These are phyloP conservation scores for Lenwebbia sp. DNA, from an alignment of 345 rosid species.

Conservation along the genomic window DNA sequence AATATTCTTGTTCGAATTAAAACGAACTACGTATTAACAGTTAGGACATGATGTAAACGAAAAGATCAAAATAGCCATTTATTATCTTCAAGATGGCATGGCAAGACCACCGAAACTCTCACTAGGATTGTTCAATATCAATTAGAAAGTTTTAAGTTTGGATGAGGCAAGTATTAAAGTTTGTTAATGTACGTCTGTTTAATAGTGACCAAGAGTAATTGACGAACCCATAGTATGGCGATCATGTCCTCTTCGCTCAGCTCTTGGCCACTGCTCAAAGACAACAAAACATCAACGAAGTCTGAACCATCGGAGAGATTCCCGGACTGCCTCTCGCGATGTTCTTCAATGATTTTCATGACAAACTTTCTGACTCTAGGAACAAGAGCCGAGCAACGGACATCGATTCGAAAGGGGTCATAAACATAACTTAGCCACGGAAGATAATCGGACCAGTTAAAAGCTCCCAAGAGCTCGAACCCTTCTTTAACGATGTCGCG, in stretches of 20 bases:
- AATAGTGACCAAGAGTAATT: not conserved
- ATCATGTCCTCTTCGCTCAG: conserved; percentile 33
- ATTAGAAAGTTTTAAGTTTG: not conserved
- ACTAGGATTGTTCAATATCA: not conserved
- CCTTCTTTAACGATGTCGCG: conserved; percentile 38
- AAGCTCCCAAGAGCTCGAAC: conserved; percentile 44
- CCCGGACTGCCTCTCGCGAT: not conserved
- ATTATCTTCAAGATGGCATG: not conserved
- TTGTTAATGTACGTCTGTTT: not conserved
- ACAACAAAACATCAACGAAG: conserved; percentile 43
- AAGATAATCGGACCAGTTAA: conserved; percentile 51
- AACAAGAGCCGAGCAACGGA: conserved; percentile 33
- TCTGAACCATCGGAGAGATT: conserved; percentile 9
- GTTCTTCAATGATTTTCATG: conserved; percentile 23
- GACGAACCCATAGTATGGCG: conserved; percentile 38
- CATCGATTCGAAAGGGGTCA: conserved; percentile 26
- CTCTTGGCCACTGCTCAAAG: conserved; percentile 30
- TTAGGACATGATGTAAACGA: not conserved
- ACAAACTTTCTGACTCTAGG: conserved; percentile 37
- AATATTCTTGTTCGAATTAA: not conserved
- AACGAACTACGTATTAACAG: not conserved
- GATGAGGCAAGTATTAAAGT: not conserved
- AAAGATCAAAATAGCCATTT: not conserved
- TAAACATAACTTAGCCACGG: conserved; percentile 35
- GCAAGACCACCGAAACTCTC: not conserved